Conservation (phyloP, 768 basidiomycete species). For the Porpolomopsis calyptriformis region DNA sequence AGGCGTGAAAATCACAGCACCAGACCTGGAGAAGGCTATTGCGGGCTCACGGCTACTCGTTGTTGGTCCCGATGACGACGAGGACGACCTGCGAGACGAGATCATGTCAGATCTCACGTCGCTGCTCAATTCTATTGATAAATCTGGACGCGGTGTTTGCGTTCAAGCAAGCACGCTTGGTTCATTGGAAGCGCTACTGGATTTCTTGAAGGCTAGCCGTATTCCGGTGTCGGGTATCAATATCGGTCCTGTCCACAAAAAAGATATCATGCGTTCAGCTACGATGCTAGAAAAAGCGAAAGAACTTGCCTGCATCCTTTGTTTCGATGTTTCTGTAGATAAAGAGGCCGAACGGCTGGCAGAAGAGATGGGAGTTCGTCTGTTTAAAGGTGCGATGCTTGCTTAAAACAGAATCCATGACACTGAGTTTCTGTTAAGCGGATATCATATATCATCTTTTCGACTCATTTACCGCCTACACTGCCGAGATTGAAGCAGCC, state of each 20-base stretch:
- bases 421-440: too few relatives aligned
- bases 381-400: constrained; percentile 75
- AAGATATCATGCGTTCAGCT: constrained; percentile 83
- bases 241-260: constrained; percentile 94
- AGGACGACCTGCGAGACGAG: constrained; percentile 88
- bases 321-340: constrained; percentile 92
- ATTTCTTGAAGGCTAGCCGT: constrained; percentile 90
- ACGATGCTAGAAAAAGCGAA: constrained; percentile 95
- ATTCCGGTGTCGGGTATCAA: constrained; percentile 97
- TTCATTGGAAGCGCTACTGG: constrained; percentile 90
- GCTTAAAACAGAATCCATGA: constrained; percentile 7
- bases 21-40: constrained; percentile 95
- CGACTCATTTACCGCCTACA: constrained; percentile 92
- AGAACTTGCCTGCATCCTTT: constrained; percentile 89
- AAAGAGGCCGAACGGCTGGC: constrained; percentile 87
- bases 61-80: constrained; percentile 90
- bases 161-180: constrained; percentile 97
- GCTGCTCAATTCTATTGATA: constrained; percentile 83
- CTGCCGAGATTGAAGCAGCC: constrained; percentile 84
- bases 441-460: constrained; percentile 99
- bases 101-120: constrained; percentile 94
- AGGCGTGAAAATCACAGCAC: constrained; percentile 90
- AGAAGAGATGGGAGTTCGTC: constrained; percentile 84
- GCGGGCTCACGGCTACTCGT: constrained; percentile 93
- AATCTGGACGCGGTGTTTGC: constrained; percentile 91